These are phyloP conservation scores for Lecanoromycetidae sp. DNA, from an alignment of 2,329 filamentous ascomycete genomes.

Conservation along the genomic window DNA sequence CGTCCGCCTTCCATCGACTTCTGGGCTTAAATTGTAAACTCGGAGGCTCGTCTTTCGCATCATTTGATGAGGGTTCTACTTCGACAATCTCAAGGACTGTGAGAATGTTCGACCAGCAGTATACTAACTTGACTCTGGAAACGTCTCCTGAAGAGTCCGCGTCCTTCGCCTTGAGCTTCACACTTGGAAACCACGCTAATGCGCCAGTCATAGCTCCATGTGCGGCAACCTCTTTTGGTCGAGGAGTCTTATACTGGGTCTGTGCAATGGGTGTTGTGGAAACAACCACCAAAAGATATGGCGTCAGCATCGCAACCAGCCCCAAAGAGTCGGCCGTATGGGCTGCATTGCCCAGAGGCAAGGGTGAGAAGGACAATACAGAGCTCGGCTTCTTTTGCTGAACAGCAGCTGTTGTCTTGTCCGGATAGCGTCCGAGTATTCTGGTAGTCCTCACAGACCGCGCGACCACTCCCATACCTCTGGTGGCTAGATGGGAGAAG, in stretches of 20 bases:
- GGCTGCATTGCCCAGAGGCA: conserved; percentile 90
- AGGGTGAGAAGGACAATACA: conserved; percentile 77
- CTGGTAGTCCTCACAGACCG: conserved; percentile 79
- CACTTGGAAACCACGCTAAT: conserved; percentile 92
- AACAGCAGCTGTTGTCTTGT: conserved; percentile 47
- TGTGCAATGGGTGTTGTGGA: conserved; percentile 94
- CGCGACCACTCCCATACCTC: conserved; percentile 76
- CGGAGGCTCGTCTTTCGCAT: conserved; percentile 65
- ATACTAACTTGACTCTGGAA: conserved; percentile 78
- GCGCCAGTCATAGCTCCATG: conserved; percentile 91
- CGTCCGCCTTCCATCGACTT: conserved; percentile 84
- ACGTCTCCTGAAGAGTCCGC: conserved; percentile 53
- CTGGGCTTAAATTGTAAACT: conserved; percentile 68
- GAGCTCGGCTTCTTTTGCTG: conserved; percentile 81
- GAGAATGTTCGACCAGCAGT: conserved; percentile 97
- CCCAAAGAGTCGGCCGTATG: conserved; percentile 78
- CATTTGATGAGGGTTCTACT: conserved; percentile 41
- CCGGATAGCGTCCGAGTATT: conserved; percentile 82
- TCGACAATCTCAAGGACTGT: conserved; percentile 85
- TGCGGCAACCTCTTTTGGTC: conserved; percentile 79
- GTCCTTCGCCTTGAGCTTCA: conserved; percentile 72
- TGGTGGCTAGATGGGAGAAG: conserved; percentile 88
- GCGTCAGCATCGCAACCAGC: conserved; percentile 86
- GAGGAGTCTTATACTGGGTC: conserved; percentile 84
- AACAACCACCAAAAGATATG: conserved; percentile 89